These are phyloP conservation scores for Fusarium pseudonygamai DNA, from an alignment of 2,329 filamentous ascomycete genomes.

Conservation along the genomic window DNA sequence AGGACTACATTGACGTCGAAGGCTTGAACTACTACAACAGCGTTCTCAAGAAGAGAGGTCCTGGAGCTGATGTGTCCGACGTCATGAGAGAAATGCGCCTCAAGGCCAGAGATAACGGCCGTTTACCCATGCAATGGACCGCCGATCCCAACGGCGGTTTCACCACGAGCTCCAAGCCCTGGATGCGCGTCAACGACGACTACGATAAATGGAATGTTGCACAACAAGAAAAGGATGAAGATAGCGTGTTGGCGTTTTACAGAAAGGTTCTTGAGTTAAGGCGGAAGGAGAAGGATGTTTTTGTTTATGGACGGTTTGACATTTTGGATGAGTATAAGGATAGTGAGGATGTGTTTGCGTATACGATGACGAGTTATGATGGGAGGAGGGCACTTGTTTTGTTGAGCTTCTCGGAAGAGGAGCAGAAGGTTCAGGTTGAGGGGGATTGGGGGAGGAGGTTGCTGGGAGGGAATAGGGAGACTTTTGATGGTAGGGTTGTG, in stretches of 20 bases:
- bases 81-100: constrained; percentile 53
- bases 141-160: constrained; percentile 58
- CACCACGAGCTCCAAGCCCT: constrained; percentile 32
- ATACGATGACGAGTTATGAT: constrained; percentile 34
- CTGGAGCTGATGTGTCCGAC: constrained; percentile 44
- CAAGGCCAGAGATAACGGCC: constrained; percentile 43
- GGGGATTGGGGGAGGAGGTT: neutral
- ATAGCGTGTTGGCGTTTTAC: constrained; percentile 37
- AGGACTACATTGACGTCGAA: constrained; percentile 57
- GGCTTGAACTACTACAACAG: constrained; percentile 52
- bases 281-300: constrained; percentile 28
- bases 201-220: constrained; percentile 33
- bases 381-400: constrained; percentile 31
- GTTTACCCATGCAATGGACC: constrained; percentile 59
- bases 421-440: neutral
- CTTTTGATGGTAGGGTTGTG: neutral
- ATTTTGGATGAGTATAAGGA: constrained; percentile 2
- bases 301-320: constrained; percentile 32
- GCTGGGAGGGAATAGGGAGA: neutral
- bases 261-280: constrained; percentile 25
- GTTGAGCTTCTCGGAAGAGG: constrained; percentile 27
- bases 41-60: constrained; percentile 27
- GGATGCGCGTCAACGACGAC: constrained; percentile 44
- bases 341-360: constrained; percentile 34
- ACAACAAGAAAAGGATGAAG: neutral